Base-by-base conservation (phyloP, 202 grass and related monocot species). In the Setaria viridis region DNA sequence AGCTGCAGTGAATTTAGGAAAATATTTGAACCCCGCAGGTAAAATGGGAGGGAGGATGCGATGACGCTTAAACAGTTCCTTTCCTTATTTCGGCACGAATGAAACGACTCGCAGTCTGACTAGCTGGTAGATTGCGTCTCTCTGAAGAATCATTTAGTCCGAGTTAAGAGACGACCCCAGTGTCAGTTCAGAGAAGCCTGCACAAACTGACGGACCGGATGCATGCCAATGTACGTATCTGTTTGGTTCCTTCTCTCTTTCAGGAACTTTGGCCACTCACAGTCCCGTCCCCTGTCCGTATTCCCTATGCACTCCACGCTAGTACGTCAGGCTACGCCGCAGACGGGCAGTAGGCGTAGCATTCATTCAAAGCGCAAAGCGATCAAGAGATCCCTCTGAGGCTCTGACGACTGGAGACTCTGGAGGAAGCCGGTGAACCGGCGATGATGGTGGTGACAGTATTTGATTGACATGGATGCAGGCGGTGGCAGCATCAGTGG, bases 161-260 rank as follows among this genome's bases (percentile, higher is more conserved):
- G 15, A 80, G 66, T 41, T 70, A 32, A 45, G 48, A 34, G 42
- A 74, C 72, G 64, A 71, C 80, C 53, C n/a, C 41, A 51, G 60
- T 57, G 73, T 58, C 54, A 29, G 42, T 29, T 77, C 54, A 60
- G 34, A 59, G 74, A 59, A 25, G 25, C 25, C 54, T 62, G 78
- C 35, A 48, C 2, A 50, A 43, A 16, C 62, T 14, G 82, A 89
- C 67, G 51, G 81, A 39, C 37, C 2, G 37, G 37, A 74, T 33
- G 59, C 81, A 43, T 33, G 82, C 8, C 50, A 17, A 19, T 37
- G 79, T 85, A 85, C 69, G 65, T 58, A 49, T 74, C 21, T 70
- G 74, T 0, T 84, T 51, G 39, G 87, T 80, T 89, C 39, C 57
- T 80, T 84, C 19, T 12, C 59, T 12, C 68, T 74, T 60, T 53